Evolutionary conservation across 257 asterid genomes (phyloP), one percentile per base, ranked within the genome.

Genomic region (Solanum megistacrolobum): DNA sequence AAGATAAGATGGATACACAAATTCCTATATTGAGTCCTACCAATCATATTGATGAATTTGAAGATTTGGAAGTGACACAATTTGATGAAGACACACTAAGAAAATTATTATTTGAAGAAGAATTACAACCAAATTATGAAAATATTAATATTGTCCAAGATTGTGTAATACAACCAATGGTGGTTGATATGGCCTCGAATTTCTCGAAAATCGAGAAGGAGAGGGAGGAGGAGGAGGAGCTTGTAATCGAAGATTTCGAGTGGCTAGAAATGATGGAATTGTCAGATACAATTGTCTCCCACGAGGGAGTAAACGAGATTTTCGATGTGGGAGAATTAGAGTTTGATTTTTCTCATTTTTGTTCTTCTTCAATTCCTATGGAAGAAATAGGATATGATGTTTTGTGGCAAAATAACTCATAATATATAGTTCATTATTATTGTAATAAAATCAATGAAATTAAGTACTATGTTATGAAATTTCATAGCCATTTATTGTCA

Each of bases 61-160:
- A 86, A 72, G 88, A 78, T 32, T 73, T 86, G 14, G 88, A 86
- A 73, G 72, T 48, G 55, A 86, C 73, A 86, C 73, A 86, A 86
- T 86, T 86, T 86, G 88, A 86, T 72, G 84, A 48, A 86, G 71
- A 72, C 48, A 46, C 38, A 7, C 88, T 86, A 9, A 73, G 84
- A 23, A 52, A 86, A 78, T 11, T 86, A 39, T 55, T 86, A 32
- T 39, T 48, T 12, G 84, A 86, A 69, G 83, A 38, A 43, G 83
- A 86, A 86, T 6, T 9, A 71, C 18, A 46, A 46, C 41, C 31
- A 9, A 81, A 29, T 27, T n/a, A 32, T 20, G 39, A 31, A 0
- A 7, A 35, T 20, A 73, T 12, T 29, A 12, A 8, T 35, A 21
- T 35, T 21, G 52, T 73, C 20, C 74, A 72, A 31, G 73, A 73